Evolutionary conservation across 805 yeast species (phyloP).

Genomic region (Teunomyces gatunensis): DNA sequence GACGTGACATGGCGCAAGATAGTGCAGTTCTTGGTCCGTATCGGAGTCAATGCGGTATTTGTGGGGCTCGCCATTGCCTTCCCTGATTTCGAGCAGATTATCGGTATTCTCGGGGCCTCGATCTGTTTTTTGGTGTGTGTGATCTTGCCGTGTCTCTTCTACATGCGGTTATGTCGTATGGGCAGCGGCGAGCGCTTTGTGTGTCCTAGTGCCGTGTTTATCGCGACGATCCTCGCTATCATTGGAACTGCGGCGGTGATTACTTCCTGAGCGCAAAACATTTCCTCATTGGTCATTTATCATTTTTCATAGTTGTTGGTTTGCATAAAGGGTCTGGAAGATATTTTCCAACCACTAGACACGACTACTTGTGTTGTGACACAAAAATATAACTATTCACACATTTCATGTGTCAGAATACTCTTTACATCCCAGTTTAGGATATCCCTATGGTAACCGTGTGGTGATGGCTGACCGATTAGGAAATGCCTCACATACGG

Average conservation of each 20-base stretch:
- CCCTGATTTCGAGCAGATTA: constrained; percentile 38
- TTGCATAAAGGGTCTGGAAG: too few relatives aligned
- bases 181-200: constrained; percentile 13
- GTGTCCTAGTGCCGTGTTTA: constrained; percentile 9
- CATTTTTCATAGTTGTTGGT: too few relatives aligned
- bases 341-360: too few relatives aligned
- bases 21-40: constrained; percentile 15
- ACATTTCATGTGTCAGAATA: too few relatives aligned
- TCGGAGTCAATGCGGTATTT: constrained; percentile 21
- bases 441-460: too few relatives aligned
- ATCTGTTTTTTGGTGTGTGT: constrained; percentile 42
- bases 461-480: too few relatives aligned
- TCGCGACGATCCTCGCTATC: constrained; percentile 14
- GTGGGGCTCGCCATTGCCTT: constrained; percentile 27
- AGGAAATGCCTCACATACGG: too few relatives aligned
- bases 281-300: too few relatives aligned
- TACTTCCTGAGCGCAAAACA: too few relatives aligned
- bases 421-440: too few relatives aligned
- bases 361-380: too few relatives aligned
- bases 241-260: constrained; percentile 19
- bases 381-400: too few relatives aligned
- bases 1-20: background rate
- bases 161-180: constrained; percentile 23
- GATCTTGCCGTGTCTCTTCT: constrained; percentile 38
- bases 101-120: constrained; percentile 42